These are phyloP conservation scores for Ceratopteris richardii DNA, from an alignment of 75 land plant genomes.

Conservation along the genomic window DNA sequence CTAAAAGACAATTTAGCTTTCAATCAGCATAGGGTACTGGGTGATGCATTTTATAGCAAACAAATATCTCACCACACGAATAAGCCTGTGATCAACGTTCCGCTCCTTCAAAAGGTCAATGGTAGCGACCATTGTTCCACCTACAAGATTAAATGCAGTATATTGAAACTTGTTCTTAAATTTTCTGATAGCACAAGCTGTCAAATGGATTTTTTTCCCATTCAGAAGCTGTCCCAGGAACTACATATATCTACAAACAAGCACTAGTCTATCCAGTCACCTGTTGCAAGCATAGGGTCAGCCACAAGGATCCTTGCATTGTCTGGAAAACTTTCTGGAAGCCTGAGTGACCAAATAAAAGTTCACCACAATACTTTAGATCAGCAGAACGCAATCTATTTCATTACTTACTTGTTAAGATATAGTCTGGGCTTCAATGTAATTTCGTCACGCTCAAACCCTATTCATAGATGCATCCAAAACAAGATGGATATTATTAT, in stretches of 20 bases:
- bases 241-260: no score
- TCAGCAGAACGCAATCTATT: not conserved
- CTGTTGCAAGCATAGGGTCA: constrained; percentile 99
- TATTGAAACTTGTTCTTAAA: not conserved
- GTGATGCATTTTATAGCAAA: not conserved
- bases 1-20: no score
- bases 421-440: constrained; percentile 80
- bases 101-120: constrained; percentile 69
- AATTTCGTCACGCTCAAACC: constrained; percentile 70
- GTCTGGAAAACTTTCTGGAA: constrained; percentile 82
- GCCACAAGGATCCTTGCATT: constrained; percentile 72
- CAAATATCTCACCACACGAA: constrained; percentile 64
- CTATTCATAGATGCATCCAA: constrained; percentile 27
- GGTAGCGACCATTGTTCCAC: constrained; percentile 93
- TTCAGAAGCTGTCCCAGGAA: no score
- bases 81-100: constrained; percentile 63
- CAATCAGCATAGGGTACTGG: no score
- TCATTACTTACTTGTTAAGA: constrained; percentile 72
- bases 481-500: constrained; percentile 6
- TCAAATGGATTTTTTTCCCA: no score
- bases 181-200: not conserved
- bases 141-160: constrained; percentile 31
- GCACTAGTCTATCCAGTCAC: constrained; percentile 35
- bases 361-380: not conserved
- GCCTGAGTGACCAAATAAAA: constrained; percentile 43